phyloP scores from a whole-genome alignment of 805 yeast species.

The Blastobotrys mokoenaii region DNA sequence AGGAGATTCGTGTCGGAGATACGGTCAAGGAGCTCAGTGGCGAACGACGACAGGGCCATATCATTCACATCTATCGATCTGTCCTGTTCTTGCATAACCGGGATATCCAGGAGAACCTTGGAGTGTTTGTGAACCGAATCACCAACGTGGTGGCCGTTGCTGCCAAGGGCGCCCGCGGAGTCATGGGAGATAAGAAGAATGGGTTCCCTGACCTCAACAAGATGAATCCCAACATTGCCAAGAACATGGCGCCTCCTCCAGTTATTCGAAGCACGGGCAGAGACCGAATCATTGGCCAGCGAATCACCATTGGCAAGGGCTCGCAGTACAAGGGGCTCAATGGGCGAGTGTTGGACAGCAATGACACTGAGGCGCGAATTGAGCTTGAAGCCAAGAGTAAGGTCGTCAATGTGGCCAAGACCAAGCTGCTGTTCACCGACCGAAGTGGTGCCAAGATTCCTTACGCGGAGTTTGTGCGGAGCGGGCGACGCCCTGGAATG shows the following conservation, averaged over 20 bases:
- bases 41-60: slow-evolving; percentile 81
- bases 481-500: slow-evolving; percentile 7
- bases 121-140: slow-evolving; percentile 78
- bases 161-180: slow-evolving; percentile 64
- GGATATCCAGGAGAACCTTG: slow-evolving; percentile 74
- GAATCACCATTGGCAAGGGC: slow-evolving; percentile 80
- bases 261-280: slow-evolving; percentile 59
- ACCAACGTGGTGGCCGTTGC: slow-evolving; percentile 74
- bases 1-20: slow-evolving; percentile 82
- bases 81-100: slow-evolving; percentile 73
- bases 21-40: slow-evolving; percentile 80
- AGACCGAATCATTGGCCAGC: slow-evolving; percentile 47
- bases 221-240: slow-evolving; percentile 71
- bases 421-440: slow-evolving; percentile 64
- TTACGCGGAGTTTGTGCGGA: slow-evolving; percentile 61
- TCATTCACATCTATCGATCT: slow-evolving; percentile 78
- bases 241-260: slow-evolving; percentile 51
- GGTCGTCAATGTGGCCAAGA: slow-evolving; percentile 74
- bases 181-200: slow-evolving; percentile 36
- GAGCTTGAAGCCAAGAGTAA: slow-evolving; percentile 91
- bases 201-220: slow-evolving; percentile 40
- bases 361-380: slow-evolving; percentile 83
- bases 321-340: slow-evolving; percentile 87
- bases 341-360: slow-evolving; percentile 90
- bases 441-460: slow-evolving; percentile 59